Conservation (phyloP, 768 basidiomycete genomes). For the Pleurotus platypus region DNA sequence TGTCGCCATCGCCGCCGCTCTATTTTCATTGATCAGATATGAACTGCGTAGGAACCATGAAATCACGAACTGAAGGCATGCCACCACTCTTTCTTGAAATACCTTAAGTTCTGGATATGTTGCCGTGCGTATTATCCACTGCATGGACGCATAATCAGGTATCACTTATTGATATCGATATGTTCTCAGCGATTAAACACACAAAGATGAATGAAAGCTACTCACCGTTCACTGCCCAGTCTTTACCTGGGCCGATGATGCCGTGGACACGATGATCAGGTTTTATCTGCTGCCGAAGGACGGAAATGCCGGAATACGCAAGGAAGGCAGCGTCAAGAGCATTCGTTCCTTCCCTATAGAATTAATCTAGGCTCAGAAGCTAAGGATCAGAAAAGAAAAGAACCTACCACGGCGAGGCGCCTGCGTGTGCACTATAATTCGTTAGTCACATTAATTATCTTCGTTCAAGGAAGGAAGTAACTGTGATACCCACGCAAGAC, state of each 20-base stretch:
- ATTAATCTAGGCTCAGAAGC: not conserved
- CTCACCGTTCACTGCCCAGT: slow-evolving; percentile 70
- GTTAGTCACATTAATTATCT: slow-evolving; percentile 28
- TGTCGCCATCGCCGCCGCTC: slow-evolving; percentile 66
- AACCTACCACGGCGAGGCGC: slow-evolving; percentile 67
- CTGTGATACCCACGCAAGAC: slow-evolving; percentile 53
- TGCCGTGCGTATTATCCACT: slow-evolving; percentile 70
- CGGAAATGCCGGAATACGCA: slow-evolving; percentile 75
- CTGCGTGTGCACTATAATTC: slow-evolving; percentile 55
- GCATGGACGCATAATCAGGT: slow-evolving; percentile 77
- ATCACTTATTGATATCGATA: slow-evolving; percentile 49
- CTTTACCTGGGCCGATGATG: slow-evolving; percentile 56
- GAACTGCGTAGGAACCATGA: not conserved
- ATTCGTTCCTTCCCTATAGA: slow-evolving; percentile 69
- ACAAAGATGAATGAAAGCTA: not conserved
- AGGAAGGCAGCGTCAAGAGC: slow-evolving; percentile 87
- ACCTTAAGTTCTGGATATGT: slow-evolving; percentile 50
- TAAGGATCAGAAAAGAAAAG: not conserved
- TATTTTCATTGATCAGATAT: slow-evolving; percentile 20
- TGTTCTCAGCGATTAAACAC: not conserved
- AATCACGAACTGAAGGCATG: slow-evolving; percentile 65
- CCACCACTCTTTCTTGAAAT: slow-evolving; percentile 56
- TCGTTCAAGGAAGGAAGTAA: not conserved
- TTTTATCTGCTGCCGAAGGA: slow-evolving; percentile 83
- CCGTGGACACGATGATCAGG: slow-evolving; percentile 81